phyloP scores from a whole-genome alignment of 306 rosid genomes.

The Arachis hypogaea region DNA sequence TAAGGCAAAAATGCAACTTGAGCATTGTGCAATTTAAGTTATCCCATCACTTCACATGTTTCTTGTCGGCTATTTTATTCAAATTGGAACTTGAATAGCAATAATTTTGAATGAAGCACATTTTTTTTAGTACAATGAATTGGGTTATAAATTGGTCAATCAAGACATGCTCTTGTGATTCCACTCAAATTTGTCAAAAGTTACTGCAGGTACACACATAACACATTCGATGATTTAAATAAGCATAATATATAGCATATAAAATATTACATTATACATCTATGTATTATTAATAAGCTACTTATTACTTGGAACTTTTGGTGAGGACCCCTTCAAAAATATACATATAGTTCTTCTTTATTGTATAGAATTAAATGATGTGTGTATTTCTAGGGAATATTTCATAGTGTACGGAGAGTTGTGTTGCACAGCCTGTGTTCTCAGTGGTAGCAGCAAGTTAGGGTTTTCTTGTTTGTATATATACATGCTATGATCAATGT shows the following conservation, averaged over 20 bases:
- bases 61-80: constrained; percentile 47
- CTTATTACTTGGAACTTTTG: neutral
- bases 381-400: constrained; percentile 45
- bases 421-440: constrained; percentile 19
- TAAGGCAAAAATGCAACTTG: constrained; percentile 22
- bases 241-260: neutral
- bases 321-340: neutral
- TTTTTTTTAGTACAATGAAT: constrained; percentile 3
- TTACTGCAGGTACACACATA: neutral
- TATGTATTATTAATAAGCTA: constrained; percentile 23
- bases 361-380: constrained; percentile 31
- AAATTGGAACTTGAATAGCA: constrained; percentile 36
- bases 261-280: neutral
- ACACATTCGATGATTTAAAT: constrained; percentile 17
- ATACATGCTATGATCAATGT: constrained; percentile 16
- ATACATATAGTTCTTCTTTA: constrained; percentile 23
- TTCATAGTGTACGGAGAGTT: constrained; percentile 30
- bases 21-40: constrained; percentile 42
- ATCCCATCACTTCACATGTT: constrained; percentile 52
- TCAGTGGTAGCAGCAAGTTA: constrained; percentile 33
- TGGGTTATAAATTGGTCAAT: neutral
- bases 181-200: constrained; percentile 7
- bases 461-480: constrained; percentile 39
- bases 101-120: constrained; percentile 24
- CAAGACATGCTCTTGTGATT: constrained; percentile 23